Conservation (phyloP, 805 yeast genomes). For the Yarrowia hollandica region DNA sequence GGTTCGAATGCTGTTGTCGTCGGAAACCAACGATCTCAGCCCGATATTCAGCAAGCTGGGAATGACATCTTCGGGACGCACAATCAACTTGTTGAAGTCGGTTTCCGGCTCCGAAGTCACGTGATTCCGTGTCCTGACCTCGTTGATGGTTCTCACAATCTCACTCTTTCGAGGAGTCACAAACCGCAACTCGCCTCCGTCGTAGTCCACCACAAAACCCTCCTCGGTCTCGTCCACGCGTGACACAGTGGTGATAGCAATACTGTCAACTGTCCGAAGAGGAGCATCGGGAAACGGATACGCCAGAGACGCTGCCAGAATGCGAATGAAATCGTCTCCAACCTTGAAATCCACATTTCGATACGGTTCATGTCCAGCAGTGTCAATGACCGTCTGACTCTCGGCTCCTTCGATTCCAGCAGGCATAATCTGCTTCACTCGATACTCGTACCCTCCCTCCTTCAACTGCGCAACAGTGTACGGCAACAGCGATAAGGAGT, state of each 20-base stretch:
- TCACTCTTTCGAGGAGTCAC: constrained; percentile 31
- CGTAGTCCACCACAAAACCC: not conserved
- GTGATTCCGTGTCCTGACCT: constrained; percentile 30
- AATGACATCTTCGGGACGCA: constrained; percentile 45
- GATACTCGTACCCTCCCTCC: not conserved
- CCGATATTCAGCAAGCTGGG: constrained; percentile 65
- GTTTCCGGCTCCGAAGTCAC: not conserved
- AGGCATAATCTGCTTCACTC: constrained; percentile 9
- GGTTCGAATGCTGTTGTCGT: constrained; percentile 57
- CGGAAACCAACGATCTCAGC: constrained; percentile 66
- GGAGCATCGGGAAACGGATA: constrained; percentile 16
- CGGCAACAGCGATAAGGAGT: constrained; percentile 6
- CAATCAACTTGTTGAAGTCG: constrained; percentile 13
- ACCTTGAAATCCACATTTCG: constrained; percentile 23
- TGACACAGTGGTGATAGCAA: not conserved
- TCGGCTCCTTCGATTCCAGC: not conserved
- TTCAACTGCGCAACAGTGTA: constrained; percentile 15
- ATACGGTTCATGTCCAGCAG: not conserved
- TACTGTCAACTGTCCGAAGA: not conserved
- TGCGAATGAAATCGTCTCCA: not conserved
- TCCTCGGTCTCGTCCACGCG: constrained; percentile 5
- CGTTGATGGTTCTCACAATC: constrained; percentile 35
- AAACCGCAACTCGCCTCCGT: constrained; percentile 3
- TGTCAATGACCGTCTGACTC: not conserved
- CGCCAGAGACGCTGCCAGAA: not conserved